Evolutionary conservation across 441 rosid genomes (phyloP).

Genomic region (Iberis amara): DNA sequence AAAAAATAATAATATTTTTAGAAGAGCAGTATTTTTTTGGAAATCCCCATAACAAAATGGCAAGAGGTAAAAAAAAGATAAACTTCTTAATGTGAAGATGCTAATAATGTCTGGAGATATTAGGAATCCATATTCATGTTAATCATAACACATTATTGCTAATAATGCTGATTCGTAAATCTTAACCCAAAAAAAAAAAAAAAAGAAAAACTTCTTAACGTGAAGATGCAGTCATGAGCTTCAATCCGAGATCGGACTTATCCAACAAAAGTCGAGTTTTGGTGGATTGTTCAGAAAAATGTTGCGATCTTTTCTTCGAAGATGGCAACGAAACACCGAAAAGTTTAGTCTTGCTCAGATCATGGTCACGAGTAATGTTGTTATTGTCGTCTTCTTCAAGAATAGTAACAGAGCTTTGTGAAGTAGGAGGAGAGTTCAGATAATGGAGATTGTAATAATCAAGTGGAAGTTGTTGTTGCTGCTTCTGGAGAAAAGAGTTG

Average conservation of each 20-base stretch:
- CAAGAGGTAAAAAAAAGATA: too few relatives aligned
- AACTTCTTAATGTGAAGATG: too few relatives aligned
- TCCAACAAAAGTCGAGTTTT: neutral
- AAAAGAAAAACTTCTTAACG: too few relatives aligned
- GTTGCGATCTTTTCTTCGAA: conserved; percentile 26
- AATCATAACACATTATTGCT: too few relatives aligned
- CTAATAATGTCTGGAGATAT: too few relatives aligned
- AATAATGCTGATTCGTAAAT: neutral
- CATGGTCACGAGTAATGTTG: conserved; percentile 3
- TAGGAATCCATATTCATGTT: too few relatives aligned
- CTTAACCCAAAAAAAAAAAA: conserved; percentile 9
- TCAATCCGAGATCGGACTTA: neutral
- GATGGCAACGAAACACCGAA: conserved; percentile 73
- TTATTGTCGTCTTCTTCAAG: conserved; percentile 41
- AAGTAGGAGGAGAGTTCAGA: conserved; percentile 43
- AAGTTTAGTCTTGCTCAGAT: conserved; percentile 51
- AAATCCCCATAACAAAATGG: too few relatives aligned
- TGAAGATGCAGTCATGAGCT: conserved; percentile 19
- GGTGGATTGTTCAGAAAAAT: neutral
- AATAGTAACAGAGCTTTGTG: conserved; percentile 60
- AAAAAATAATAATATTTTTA: too few relatives aligned
- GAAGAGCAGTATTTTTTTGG: too few relatives aligned
- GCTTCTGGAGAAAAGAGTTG: conserved; percentile 42
- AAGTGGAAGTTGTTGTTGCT: conserved; percentile 22
- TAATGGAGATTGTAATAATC: conserved; percentile 36